Evolutionary conservation across 2,329 filamentous ascomycete genomes (phyloP).

Genomic region (Fusarium nygamai): DNA sequence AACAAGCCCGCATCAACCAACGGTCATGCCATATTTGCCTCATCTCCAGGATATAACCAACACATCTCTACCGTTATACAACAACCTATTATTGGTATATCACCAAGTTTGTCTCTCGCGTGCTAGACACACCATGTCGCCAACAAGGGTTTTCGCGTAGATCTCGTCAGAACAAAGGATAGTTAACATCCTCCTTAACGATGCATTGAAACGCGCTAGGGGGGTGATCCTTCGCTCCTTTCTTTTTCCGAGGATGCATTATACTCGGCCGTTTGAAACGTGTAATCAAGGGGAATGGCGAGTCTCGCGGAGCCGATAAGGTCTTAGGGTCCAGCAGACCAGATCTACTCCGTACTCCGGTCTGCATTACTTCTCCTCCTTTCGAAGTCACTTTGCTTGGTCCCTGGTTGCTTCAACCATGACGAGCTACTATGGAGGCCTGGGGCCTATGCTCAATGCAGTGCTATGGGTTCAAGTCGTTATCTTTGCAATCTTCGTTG

Average conservation of each 20-base stretch:
- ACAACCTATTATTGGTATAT: too few species aligned
- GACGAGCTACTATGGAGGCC: constrained; percentile 15
- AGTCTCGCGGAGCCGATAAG: not conserved
- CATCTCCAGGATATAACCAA: too few species aligned
- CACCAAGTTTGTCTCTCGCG: not conserved
- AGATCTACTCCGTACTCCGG: too few species aligned
- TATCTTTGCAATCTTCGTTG: constrained; percentile 10
- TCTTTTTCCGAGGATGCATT: not conserved
- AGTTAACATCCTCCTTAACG: not conserved
- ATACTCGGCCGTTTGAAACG: not conserved
- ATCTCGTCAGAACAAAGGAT: not conserved
- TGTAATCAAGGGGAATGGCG: not conserved
- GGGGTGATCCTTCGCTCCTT: not conserved
- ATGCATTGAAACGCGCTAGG: not conserved
- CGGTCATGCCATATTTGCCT: not conserved
- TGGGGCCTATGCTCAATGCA: constrained; percentile 19
- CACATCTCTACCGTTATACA: too few species aligned
- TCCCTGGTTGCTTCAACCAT: not conserved
- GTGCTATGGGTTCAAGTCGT: constrained; percentile 23
- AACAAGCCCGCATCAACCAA: not conserved
- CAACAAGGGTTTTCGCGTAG: not conserved
- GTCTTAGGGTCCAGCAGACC: too few species aligned
- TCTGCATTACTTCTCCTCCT: not conserved
- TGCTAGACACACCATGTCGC: not conserved
- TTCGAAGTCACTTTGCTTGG: not conserved